Evolutionary conservation across 305 asterid genomes (phyloP).

Genomic region (Petunia hybrid): DNA sequence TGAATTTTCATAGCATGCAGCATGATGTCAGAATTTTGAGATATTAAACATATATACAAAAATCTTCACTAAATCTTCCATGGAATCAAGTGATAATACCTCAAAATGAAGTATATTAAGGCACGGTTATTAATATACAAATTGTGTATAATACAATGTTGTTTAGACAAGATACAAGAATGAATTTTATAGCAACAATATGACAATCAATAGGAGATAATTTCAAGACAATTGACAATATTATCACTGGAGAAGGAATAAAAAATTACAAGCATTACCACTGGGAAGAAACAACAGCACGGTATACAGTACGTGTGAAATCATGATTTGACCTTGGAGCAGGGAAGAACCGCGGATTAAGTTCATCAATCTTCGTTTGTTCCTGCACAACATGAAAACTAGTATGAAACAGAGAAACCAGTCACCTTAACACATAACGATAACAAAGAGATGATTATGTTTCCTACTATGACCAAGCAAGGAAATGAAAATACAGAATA

Average conservation of each 20-base stretch:
- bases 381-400: constrained; percentile 52
- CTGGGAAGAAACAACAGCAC: constrained; percentile 89
- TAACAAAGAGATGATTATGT: background rate
- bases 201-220: background rate
- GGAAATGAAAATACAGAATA: background rate
- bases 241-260: background rate
- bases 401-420: background rate
- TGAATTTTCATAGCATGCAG: background rate
- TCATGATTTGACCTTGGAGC: constrained; percentile 92
- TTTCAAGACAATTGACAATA: background rate
- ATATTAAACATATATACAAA: background rate
- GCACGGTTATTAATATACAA: background rate
- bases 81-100: constrained; percentile 7
- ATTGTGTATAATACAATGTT: background rate
- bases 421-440: background rate
- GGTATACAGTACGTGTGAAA: constrained; percentile 68
- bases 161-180: background rate
- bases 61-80: background rate
- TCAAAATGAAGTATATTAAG: background rate
- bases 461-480: background rate
- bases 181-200: background rate
- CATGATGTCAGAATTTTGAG: constrained; percentile 14
- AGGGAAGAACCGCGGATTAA: constrained; percentile 93
- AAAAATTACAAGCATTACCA: constrained; percentile 55
- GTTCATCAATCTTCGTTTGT: constrained; percentile 62